Percentiles rank a stretch among this genome's conserved stretches.
phyloP scores from a whole-genome alignment of 129 eudicot genomes.

The sunflower (Helianthus annuus) region DNA sequence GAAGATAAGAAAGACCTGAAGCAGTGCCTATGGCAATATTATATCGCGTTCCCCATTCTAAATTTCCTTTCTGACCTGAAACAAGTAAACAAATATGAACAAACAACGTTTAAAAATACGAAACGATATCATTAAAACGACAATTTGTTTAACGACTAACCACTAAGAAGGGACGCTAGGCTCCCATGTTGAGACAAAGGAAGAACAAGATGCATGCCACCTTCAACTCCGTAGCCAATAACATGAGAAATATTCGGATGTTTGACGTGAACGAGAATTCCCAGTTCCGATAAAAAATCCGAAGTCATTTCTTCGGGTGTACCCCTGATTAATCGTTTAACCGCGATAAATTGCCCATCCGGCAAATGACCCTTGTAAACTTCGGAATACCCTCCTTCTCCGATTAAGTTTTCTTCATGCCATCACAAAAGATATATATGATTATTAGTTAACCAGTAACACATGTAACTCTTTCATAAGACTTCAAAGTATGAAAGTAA shows the following conservation, averaged over 20 bases:
- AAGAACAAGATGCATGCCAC: conserved; percentile 98
- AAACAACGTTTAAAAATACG: not conserved
- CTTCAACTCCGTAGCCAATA: conserved; percentile 92
- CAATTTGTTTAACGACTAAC: conserved; percentile 34
- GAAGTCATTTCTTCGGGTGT: conserved; percentile 80
- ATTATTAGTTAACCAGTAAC: conserved; percentile 3
- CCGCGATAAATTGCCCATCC: conserved; percentile 72
- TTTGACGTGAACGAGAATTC: conserved; percentile 89
- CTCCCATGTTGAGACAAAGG: conserved; percentile 92
- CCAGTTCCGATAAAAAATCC: conserved; percentile 93
- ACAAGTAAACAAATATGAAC: conserved; percentile 8
- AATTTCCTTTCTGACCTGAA: conserved; percentile 60
- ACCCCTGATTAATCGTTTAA: conserved; percentile 75
- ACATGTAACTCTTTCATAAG: not conserved
- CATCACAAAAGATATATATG: conserved; percentile 1
- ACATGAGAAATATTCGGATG: conserved; percentile 88
- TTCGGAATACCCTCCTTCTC: conserved; percentile 95
- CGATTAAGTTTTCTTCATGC: conserved; percentile 64
- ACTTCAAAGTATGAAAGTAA: conserved; percentile 13
- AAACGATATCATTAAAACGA: not conserved
- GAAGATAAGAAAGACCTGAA: conserved; percentile 83
- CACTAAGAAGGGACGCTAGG: conserved; percentile 66
- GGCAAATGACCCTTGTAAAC: conserved; percentile 75
- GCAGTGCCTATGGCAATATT: conserved; percentile 81
- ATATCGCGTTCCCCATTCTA: conserved; percentile 59